phyloP scores from a whole-genome alignment of 2,329 filamentous ascomycete species.

The Sclerotinia nivalis region DNA sequence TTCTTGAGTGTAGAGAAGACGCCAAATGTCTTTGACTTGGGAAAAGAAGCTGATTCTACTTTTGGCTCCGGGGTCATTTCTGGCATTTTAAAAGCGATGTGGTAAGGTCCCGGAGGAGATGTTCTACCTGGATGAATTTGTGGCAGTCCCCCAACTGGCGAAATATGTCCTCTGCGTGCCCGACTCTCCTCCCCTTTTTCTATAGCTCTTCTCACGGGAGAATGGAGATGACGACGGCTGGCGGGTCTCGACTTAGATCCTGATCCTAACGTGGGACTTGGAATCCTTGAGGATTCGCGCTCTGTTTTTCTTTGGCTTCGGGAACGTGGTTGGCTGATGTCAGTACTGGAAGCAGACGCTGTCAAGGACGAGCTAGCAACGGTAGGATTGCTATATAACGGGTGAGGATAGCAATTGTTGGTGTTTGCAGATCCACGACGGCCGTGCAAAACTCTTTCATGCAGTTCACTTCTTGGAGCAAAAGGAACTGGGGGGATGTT shows the following conservation, averaged over 20 bases:
- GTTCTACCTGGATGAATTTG: conserved; percentile 25
- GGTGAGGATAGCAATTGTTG: conserved; percentile 17
- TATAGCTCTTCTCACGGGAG: conserved; percentile 25
- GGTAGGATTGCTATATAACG: conserved; percentile 30
- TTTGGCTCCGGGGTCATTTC: conserved; percentile 28
- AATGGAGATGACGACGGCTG: conserved; percentile 26
- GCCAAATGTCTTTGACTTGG: conserved; percentile 50
- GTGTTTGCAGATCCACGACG: conserved; percentile 13
- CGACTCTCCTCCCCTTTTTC: conserved; percentile 31
- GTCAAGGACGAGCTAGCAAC: conserved; percentile 30
- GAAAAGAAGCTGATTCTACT: conserved; percentile 28
- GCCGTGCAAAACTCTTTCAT: conserved; percentile 14
- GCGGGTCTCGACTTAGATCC: conserved; percentile 1
- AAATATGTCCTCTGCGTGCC: not conserved
- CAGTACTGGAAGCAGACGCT: conserved; percentile 30
- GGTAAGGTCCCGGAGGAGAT: conserved; percentile 21
- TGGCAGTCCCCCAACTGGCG: conserved; percentile 16
- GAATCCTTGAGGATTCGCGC: conserved; percentile 20
- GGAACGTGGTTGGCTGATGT: conserved; percentile 26
- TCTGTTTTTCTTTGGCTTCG: not conserved
- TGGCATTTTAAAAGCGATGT: conserved; percentile 14
- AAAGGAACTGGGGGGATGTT: conserved; percentile 11
- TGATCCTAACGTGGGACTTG: conserved; percentile 16
- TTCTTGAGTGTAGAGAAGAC: conserved; percentile 50
- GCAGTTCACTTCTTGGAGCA: conserved; percentile 16